Conservation (phyloP, 2,329 filamentous ascomycete species). For the Leptographium radiaticola region DNA sequence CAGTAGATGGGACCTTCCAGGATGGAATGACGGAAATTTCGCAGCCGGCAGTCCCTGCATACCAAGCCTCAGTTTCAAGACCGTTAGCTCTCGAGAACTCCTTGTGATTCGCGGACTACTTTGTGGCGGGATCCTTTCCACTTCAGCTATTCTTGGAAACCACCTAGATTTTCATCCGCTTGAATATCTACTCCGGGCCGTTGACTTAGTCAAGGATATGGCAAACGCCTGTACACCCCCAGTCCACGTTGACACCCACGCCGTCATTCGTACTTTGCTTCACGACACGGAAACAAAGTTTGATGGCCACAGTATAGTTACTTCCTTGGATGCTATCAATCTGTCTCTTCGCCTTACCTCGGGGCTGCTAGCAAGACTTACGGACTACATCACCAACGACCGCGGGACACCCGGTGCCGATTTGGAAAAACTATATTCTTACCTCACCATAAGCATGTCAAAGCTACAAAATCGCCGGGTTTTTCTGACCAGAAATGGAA, state of each 20-base stretch:
- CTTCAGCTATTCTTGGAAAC: background rate
- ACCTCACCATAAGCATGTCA: background rate
- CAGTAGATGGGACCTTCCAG: too few species aligned
- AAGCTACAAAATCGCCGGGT: background rate
- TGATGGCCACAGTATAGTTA: background rate
- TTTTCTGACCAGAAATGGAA: background rate
- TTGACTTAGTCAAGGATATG: background rate
- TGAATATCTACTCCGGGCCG: background rate
- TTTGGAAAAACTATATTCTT: background rate
- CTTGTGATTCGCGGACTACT: too few species aligned
- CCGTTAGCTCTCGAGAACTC: too few species aligned
- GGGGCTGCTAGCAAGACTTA: background rate
- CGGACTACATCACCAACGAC: background rate
- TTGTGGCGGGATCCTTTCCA: too few species aligned
- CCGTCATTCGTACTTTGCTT: background rate
- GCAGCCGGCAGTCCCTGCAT: too few species aligned
- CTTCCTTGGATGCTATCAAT: background rate
- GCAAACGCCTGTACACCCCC: background rate
- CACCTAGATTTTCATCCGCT: background rate
- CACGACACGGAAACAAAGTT: background rate
- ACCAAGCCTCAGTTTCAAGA: too few species aligned
- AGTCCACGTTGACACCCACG: background rate
- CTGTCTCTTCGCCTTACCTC: background rate
- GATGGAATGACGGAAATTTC: too few species aligned
- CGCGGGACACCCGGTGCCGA: background rate